These are phyloP conservation scores for Starmerella apis DNA, from an alignment of 805 yeast genomes.

Conservation along the genomic window DNA sequence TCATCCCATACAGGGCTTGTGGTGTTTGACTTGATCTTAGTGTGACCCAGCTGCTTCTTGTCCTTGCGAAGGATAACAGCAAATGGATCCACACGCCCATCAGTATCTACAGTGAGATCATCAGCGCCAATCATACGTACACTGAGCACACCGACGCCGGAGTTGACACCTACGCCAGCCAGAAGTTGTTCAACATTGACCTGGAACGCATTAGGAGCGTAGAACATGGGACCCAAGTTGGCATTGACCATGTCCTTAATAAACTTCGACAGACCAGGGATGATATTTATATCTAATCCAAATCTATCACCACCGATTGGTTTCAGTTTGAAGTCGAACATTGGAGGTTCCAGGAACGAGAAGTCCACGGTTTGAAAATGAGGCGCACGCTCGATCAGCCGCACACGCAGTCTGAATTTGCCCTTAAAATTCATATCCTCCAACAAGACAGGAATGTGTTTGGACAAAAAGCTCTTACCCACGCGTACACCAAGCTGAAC, in stretches of 20 bases:
- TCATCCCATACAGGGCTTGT: conserved; percentile 76
- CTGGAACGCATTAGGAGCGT: conserved; percentile 86
- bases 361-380: conserved; percentile 86
- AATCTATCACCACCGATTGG: conserved; percentile 74
- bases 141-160: conserved; percentile 79
- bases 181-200: conserved; percentile 81
- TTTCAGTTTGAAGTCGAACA: conserved; percentile 71
- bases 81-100: conserved; percentile 85
- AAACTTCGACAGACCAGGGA: conserved; percentile 80
- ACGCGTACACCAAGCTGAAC: conserved; percentile 64
- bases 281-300: conserved; percentile 68
- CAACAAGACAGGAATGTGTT: conserved; percentile 64
- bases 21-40: conserved; percentile 59
- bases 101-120: conserved; percentile 55
- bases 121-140: conserved; percentile 57
- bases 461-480: conserved; percentile 59
- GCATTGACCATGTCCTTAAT: conserved; percentile 77
- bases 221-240: conserved; percentile 78
- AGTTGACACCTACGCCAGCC: conserved; percentile 66
- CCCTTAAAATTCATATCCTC: conserved; percentile 71
- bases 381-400: conserved; percentile 85
- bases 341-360: conserved; percentile 75
- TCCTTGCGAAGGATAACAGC: conserved; percentile 52
- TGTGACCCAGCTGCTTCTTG: conserved; percentile 47
- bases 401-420: conserved; percentile 65